These are phyloP conservation scores for Pythium vanterpoolii DNA, from an alignment of 352 stramenopile species.

Conservation along the genomic window DNA sequence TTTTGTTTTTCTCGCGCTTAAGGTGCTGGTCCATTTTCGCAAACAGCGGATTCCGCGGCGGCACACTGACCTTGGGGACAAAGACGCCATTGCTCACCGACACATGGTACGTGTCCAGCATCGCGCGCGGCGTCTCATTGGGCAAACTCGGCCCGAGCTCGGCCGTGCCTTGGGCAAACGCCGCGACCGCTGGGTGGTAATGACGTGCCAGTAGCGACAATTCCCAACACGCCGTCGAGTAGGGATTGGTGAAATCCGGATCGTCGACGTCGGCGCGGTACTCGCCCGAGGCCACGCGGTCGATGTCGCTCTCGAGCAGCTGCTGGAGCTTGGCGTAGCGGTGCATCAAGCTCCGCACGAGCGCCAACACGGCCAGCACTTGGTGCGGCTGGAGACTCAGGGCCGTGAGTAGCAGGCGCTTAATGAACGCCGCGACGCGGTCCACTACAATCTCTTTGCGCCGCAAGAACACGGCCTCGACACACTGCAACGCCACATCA, in stretches of 20 bases:
- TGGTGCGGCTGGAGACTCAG: conserved; percentile 84
- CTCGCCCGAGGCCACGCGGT: conserved; percentile 91
- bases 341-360: conserved; percentile 87
- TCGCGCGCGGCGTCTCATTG: conserved; percentile 57
- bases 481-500: conserved; percentile 81
- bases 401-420: conserved; percentile 89
- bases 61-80: conserved; percentile 55
- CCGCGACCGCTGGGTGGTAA: conserved; percentile 75
- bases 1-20: conserved; percentile 55
- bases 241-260: conserved; percentile 94
- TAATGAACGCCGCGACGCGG: conserved; percentile 94
- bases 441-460: conserved; percentile 94
- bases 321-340: conserved; percentile 93
- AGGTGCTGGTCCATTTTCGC: conserved; percentile 53
- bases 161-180: conserved; percentile 62
- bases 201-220: conserved; percentile 86
- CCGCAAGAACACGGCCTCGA: conserved; percentile 92
- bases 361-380: conserved; percentile 82
- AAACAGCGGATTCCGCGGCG: conserved; percentile 64
- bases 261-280: conserved; percentile 91
- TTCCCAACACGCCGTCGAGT: conserved; percentile 93
- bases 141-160: conserved; percentile 55
- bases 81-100: conserved; percentile 36
- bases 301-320: conserved; percentile 94
- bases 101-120: conserved; percentile 66